Percentiles rank a stretch among this genome's conserved stretches.
phyloP scores from a whole-genome alignment of 2,329 filamentous ascomycete genomes.

The Trichoderma sp. region DNA sequence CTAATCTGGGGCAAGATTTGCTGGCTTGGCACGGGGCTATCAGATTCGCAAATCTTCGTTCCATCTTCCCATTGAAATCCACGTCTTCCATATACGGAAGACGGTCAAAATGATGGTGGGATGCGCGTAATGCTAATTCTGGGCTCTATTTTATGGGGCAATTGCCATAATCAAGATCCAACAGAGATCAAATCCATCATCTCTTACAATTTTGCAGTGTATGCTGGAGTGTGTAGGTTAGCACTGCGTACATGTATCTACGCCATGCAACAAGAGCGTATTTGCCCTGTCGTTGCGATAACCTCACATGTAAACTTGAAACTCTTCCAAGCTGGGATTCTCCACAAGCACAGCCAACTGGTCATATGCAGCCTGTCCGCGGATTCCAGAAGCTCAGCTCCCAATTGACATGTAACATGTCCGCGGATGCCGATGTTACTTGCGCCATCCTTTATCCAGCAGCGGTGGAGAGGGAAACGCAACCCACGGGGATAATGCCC shows the following conservation, averaged over 20 bases:
- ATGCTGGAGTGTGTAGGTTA: not conserved
- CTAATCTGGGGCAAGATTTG: not conserved
- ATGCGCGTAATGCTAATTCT: constrained; percentile 7
- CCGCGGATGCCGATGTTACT: not conserved
- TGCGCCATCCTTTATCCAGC: not conserved
- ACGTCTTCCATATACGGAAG: not conserved
- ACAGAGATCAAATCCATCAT: not conserved
- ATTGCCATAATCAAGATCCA: not conserved
- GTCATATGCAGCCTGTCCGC: too few species aligned
- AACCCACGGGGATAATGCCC: not conserved
- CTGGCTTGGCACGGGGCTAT: not conserved
- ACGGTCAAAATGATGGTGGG: not conserved
- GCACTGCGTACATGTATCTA: not conserved
- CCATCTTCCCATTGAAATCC: not conserved
- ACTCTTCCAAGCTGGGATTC: too few species aligned
- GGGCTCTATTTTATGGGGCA: constrained; percentile 10
- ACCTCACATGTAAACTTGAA: not conserved
- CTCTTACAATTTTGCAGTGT: not conserved
- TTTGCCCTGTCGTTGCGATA: not conserved
- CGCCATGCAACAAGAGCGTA: not conserved
- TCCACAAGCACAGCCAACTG: not conserved
- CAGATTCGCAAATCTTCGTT: not conserved
- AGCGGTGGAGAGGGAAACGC: not conserved
- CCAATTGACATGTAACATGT: not conserved
- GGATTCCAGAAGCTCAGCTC: not conserved